Base-by-base conservation (phyloP, 345 rosid genomes). In the Punica granatum region DNA sequence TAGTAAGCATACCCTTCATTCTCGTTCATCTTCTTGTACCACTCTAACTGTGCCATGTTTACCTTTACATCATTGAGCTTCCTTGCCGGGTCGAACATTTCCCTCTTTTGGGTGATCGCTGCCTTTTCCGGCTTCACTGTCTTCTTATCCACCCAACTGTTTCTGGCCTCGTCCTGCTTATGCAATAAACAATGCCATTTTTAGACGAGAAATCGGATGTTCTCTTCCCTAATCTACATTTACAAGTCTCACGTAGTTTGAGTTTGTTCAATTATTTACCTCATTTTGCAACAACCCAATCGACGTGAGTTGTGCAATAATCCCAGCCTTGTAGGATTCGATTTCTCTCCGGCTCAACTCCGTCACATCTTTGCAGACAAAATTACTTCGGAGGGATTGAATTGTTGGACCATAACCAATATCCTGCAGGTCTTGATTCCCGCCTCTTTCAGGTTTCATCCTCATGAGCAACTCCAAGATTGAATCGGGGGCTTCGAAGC, bases 21-120 rank as follows among this genome's bases (percentile, higher is more conserved):
- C 81, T 60, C 81, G 64, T 74, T 51, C 15, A 0, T 11, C 74
- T 83, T 92, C 78, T 86, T 89, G 78, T 86, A 86, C 86, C 87
- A 76, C 70, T 88, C 98, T 2, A 89, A 36, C 1, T 61, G 0
- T 1, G 80, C 74, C 89, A 92, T 78, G 32, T 44, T 4, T 33
- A 71, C 51, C 73, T 88, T 92, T 11, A 72, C 33, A 0, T 66
- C 65, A 43, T 76, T 83, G 54, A 89, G 73, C 48, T 80, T 80
- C 72, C 66, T 74, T 12, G 34, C 36, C 3, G 67, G 71, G 66
- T 82, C 74, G 69, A 64, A 37, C n/a, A 19, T 63, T 34, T 12
- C 58, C 54, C 69, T 70, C 73, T 74, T 81, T 19, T 37, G 60
- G 1, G 4, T 26, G 23, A 42, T 43, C 28, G 60, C 26, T 2